Evolutionary conservation across 371 early-diverging fungal genomes (phyloP).

Genomic region (Nematocida sp.): DNA sequence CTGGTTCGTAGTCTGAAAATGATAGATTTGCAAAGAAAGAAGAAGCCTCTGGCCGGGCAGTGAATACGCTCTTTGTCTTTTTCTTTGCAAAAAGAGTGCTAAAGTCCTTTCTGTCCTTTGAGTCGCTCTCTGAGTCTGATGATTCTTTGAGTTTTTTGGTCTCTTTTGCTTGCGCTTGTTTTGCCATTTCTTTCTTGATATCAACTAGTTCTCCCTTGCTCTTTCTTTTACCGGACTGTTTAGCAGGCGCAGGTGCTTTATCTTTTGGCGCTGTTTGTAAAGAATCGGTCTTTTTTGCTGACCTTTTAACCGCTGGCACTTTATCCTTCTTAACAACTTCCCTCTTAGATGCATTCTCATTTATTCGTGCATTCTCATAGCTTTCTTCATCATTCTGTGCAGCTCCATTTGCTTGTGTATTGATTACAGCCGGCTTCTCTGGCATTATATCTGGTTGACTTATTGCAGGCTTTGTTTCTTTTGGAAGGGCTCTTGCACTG

Average conservation of each 20-base stretch:
- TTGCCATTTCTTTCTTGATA: conserved; percentile 43
- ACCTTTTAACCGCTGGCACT: background rate
- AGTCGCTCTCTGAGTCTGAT: conserved; percentile 2
- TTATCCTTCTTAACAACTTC: conserved; percentile 2
- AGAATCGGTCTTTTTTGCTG: background rate
- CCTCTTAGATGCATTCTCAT: background rate
- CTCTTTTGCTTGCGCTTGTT: conserved; percentile 22
- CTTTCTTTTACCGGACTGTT: conserved; percentile 15
- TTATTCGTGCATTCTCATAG: background rate
- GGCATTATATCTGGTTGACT: background rate
- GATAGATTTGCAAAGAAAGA: conserved; percentile 59
- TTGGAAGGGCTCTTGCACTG: background rate
- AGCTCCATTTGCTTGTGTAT: background rate
- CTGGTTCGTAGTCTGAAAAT: conserved; percentile 51
- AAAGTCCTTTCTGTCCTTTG: conserved; percentile 55
- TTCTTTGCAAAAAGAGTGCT: conserved; percentile 56
- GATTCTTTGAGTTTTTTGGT: conserved; percentile 3
- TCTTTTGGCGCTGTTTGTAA: background rate
- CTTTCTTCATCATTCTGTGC: background rate
- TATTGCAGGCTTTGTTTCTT: background rate
- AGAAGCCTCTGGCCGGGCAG: conserved; percentile 32
- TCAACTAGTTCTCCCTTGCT: conserved; percentile 22
- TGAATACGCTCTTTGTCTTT: conserved; percentile 44
- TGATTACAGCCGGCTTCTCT: background rate
- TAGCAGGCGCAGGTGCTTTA: background rate